A percentile compares a stretch with the other conserved stretches of the same genome.
phyloP scores from a whole-genome alignment of 164 flowering plant genomes.

The Berberis vulgaris region DNA sequence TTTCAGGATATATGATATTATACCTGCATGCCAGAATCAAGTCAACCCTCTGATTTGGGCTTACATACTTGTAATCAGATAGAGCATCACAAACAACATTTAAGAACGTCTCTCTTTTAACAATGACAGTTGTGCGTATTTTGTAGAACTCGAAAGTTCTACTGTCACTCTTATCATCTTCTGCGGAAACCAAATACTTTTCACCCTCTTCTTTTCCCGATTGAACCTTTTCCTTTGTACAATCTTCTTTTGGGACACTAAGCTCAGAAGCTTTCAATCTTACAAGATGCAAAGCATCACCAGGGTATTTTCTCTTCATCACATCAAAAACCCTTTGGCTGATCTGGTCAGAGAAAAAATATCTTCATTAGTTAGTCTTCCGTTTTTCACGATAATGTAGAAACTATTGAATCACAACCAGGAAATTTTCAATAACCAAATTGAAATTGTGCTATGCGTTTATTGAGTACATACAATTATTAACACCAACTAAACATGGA shows the following conservation, averaged over 20 bases:
- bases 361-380: background rate
- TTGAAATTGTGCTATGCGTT: too few relatives aligned
- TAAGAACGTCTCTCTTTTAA: slow-evolving; percentile 54
- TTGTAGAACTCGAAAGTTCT: slow-evolving; percentile 65
- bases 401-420: background rate
- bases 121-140: slow-evolving; percentile 60
- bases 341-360: slow-evolving; percentile 41
- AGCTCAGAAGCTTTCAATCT: slow-evolving; percentile 19
- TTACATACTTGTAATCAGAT: slow-evolving; percentile 70
- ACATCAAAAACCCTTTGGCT: slow-evolving; percentile 78
- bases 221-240: slow-evolving; percentile 12
- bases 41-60: slow-evolving; percentile 79
- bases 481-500: too few relatives aligned
- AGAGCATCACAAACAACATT: slow-evolving; percentile 79
- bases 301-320: slow-evolving; percentile 41
- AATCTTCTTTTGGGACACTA: slow-evolving; percentile 15
- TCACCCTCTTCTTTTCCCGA: slow-evolving; percentile 17
- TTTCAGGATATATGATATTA: slow-evolving; percentile 2
- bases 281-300: slow-evolving; percentile 24
- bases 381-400: background rate
- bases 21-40: slow-evolving; percentile 87
- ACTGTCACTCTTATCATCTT: slow-evolving; percentile 28
- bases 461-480: too few relatives aligned
- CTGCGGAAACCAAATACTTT: slow-evolving; percentile 15
- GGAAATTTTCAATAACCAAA: background rate